Conservation (phyloP, 2,329 filamentous ascomycete genomes). For the Calonectria ilicicola region DNA sequence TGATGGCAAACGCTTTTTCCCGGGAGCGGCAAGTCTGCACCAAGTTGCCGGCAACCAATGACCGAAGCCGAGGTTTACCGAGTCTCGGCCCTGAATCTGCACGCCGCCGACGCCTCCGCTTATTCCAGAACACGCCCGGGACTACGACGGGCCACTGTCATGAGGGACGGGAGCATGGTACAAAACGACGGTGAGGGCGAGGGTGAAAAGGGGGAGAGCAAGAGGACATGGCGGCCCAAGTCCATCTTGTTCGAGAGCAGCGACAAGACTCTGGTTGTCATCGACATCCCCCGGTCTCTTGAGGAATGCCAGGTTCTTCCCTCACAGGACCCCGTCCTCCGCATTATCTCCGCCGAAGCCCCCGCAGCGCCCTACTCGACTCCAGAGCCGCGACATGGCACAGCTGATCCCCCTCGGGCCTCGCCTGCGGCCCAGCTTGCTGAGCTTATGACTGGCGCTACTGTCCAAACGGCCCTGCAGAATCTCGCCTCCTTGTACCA, state of each 20-base stretch:
- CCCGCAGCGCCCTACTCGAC: conserved; percentile 59
- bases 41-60: conserved; percentile 36
- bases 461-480: conserved; percentile 58
- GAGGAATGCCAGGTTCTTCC: conserved; percentile 71
- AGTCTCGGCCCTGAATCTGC: conserved; percentile 33
- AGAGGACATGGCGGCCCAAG: conserved; percentile 21
- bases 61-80: conserved; percentile 46
- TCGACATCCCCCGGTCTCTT: conserved; percentile 79
- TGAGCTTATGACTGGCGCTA: conserved; percentile 65
- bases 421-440: conserved; percentile 62
- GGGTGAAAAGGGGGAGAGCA: not conserved
- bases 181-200: not conserved
- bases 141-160: conserved; percentile 19
- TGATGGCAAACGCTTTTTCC: conserved; percentile 8
- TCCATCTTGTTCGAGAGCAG: conserved; percentile 49
- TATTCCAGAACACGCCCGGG: conserved; percentile 8
- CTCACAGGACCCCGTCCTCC: conserved; percentile 49
- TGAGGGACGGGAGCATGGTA: not conserved
- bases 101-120: conserved; percentile 25
- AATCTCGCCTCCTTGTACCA: conserved; percentile 47
- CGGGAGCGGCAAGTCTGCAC: not conserved
- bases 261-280: conserved; percentile 62
- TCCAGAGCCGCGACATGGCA: conserved; percentile 41
- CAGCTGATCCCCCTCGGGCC: conserved; percentile 41
- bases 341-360: conserved; percentile 60